Base-by-base conservation (phyloP, 768 basidiomycete genomes). In the Gyrodon lividus region DNA sequence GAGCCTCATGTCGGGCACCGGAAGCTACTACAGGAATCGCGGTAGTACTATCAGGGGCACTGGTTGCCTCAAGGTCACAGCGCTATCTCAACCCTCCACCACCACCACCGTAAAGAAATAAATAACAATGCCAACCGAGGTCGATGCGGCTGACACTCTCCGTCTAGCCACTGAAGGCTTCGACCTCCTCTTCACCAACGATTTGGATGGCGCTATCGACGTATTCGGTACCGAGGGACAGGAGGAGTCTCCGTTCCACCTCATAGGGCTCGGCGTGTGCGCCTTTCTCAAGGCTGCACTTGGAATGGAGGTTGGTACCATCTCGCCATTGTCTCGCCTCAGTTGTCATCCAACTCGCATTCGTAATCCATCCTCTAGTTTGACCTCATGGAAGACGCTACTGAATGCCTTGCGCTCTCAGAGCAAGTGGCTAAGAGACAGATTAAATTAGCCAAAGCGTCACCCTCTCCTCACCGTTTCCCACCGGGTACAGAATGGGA, bases 241-340 rank as follows among this genome's bases (percentile, higher is more conserved):
- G 22, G 63, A 69, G 8, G 75, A 80, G 31, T 84, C 85, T 34
- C 82, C 89, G 0, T 86, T 89, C 60, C 89, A 92, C 65, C 73
- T 80, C 17, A 74, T 91, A 51, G 89, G 89, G 1, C 71, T 81
- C 0, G 89, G 88, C 14, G 82, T 85, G 0, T 84, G 83, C 51
- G 79, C 81, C 0, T 91, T 91, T 58, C 70, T 91, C 39, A 84
- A 89, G 65, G 90, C 88, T 0, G 87, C 85, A 1, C 70, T 91
- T 13, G 86, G 87, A n/a, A 82, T 90, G 82, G 89, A 92, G 78
- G 86, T 84, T 33, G 12, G 52, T 39, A 20, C n/a, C 10, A 5
- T 39, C 13, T 34, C 33, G 10, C 30, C 2, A 7, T 28, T 20
- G 20, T 23, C 28, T 24, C 6, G 26, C 26, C 6, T 28, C 26